Evolutionary conservation across 495 filamentous ascomycete species (phyloP).

Genomic region (Evernia prunastri): DNA sequence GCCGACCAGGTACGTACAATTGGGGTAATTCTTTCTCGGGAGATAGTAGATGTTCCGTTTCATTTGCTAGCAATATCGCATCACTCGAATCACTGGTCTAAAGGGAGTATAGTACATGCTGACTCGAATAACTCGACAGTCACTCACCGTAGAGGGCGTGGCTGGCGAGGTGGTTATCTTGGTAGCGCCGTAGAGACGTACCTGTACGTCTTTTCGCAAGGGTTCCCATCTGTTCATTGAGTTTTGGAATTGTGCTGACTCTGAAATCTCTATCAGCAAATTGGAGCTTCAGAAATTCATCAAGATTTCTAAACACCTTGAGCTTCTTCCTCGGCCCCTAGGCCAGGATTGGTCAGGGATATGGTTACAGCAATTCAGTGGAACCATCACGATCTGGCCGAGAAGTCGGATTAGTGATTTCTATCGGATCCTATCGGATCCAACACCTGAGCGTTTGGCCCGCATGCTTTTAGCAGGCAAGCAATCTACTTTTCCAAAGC

Average conservation of each 20-base stretch:
- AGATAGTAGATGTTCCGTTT: background rate
- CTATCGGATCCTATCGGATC: constrained; percentile 78
- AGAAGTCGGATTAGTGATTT: constrained; percentile 71
- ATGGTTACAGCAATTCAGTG: constrained; percentile 90
- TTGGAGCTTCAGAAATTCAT: constrained; percentile 95
- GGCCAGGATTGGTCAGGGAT: constrained; percentile 95
- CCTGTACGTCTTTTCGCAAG: constrained; percentile 51
- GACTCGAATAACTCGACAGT: constrained; percentile 38
- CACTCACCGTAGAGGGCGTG: constrained; percentile 85
- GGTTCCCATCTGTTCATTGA: background rate
- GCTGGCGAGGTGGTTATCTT: constrained; percentile 93
- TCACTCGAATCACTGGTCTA: background rate
- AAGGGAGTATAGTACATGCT: background rate
- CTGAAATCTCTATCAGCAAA: background rate
- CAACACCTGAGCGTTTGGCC: constrained; percentile 62
- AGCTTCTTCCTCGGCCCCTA: constrained; percentile 82
- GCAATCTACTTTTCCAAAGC: constrained; percentile 77
- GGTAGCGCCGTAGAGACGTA: constrained; percentile 90
- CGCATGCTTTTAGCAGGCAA: constrained; percentile 86
- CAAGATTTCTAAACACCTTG: constrained; percentile 83
- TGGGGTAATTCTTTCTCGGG: background rate
- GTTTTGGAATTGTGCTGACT: background rate
- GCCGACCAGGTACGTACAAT: constrained; percentile 49
- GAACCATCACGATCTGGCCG: constrained; percentile 94
- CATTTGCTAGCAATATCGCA: background rate